These are phyloP conservation scores for Aspergillus awamori DNA, from an alignment of 2,329 filamentous ascomycete genomes.

Conservation along the genomic window DNA sequence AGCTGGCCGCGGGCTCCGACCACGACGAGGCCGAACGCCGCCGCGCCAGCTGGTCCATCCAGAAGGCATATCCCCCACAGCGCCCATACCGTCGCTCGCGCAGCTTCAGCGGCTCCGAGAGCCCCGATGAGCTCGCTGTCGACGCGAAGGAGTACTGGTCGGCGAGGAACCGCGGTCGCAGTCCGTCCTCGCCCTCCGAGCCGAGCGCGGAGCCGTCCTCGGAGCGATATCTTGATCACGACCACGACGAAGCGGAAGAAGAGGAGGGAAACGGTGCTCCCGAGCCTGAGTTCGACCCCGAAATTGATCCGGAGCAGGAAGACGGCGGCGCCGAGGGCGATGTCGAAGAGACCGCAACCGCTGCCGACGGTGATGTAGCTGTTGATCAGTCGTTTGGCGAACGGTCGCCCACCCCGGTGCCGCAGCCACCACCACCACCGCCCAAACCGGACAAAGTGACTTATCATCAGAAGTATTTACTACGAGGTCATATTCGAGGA, in stretches of 20 bases:
- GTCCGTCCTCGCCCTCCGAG: conserved; percentile 22
- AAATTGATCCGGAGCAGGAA: not conserved
- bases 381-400: conserved; percentile 27
- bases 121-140: conserved; percentile 50
- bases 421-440: conserved; percentile 43
- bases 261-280: not conserved
- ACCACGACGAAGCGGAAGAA: not conserved
- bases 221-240: not conserved
- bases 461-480: conserved; percentile 70
- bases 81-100: conserved; percentile 30
- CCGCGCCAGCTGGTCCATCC: conserved; percentile 39
- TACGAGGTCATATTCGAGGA: conserved; percentile 76
- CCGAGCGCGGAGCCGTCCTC: conserved; percentile 1
- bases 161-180: conserved; percentile 30
- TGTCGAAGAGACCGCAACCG: conserved; percentile 24
- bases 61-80: conserved; percentile 36
- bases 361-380: conserved; percentile 19
- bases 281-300: not conserved
- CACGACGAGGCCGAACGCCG: conserved; percentile 40
- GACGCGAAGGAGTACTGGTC: conserved; percentile 43
- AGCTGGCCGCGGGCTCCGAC: conserved; percentile 41
- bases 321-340: conserved; percentile 16
- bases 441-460: conserved; percentile 62
- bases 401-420: conserved; percentile 41
- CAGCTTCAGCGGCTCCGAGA: conserved; percentile 39